Evolutionary conservation across 129 eudicot species (phyloP), one percentile per base, ranked within the genome.

Genomic region (Flaveria trinervia): DNA sequence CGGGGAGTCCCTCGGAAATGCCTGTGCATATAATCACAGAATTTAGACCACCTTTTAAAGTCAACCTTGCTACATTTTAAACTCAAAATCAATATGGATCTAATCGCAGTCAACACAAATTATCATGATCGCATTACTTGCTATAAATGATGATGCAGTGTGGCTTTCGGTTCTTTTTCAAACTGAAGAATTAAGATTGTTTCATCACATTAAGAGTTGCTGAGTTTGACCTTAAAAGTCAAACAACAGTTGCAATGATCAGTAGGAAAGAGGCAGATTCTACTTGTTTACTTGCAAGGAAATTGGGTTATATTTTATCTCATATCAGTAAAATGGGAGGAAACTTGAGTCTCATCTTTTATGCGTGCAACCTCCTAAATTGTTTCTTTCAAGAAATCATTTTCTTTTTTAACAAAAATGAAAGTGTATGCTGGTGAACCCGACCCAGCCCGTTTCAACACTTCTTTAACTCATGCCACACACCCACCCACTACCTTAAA

Each of bases 1-100:
- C 2, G 92, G 96, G 0, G 99, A 94, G 84, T 88, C 97, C 75
- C 71, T 75, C 48, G 85, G 89, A 82, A 93, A 93, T 50, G 96
- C 98, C 98, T 93, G 48, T 67, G 14, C 39, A 65, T 28, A 41
- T 0, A 44, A 57, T 25, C 39, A 66, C 5, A 70, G 0, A 12
- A 14, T 13, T 52, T 67, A 51, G 50, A 44, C 49, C 5, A 44
- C 59, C 16, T 49, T 52, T 20, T 3, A 17, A 50, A 10, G 52
- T 49, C 73, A 64, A 28, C 69, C 60, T 60, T 10, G 18, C 1
- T 15, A 9, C 20, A 10, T 5, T 9, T 25, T 20, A 65, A 11
- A 57, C 28, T 70, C 39, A 8, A 33, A 65, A 20, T 11, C 1
- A 20, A 13, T 17, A 36, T 45, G 20, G 10, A 46, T 22, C 20